These are phyloP conservation scores for Cladosporium sp. DNA, from an alignment of 2,329 filamentous ascomycete genomes.

Conservation along the genomic window DNA sequence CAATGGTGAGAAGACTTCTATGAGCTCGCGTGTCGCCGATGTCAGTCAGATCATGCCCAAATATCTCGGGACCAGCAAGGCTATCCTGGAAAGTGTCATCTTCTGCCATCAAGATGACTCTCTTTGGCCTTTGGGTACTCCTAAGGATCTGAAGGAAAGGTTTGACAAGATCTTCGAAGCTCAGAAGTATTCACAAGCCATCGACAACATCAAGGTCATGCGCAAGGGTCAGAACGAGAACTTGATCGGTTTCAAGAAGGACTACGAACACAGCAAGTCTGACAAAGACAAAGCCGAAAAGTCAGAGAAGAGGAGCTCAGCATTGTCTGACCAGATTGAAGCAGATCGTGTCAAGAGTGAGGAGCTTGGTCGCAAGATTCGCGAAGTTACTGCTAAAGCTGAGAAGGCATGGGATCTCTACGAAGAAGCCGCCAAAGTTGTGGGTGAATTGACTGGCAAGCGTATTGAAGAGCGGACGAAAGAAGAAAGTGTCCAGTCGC, in stretches of 20 bases:
- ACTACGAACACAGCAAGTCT: conserved; percentile 71
- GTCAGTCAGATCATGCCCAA: conserved; percentile 80
- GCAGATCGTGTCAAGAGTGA: conserved; percentile 55
- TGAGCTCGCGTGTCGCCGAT: conserved; percentile 76
- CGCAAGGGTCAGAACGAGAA: conserved; percentile 78
- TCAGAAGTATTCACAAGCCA: conserved; percentile 92
- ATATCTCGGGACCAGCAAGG: conserved; percentile 81
- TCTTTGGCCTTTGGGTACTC: conserved; percentile 92
- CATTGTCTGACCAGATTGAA: conserved; percentile 64
- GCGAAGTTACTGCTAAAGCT: conserved; percentile 47
- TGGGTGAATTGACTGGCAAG: conserved; percentile 72
- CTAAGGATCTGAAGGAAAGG: conserved; percentile 77
- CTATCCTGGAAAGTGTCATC: conserved; percentile 89
- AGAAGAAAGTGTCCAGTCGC: conserved; percentile 64
- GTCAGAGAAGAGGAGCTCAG: conserved; percentile 40
- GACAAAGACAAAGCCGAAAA: conserved; percentile 82
- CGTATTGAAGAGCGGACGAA: conserved; percentile 68
- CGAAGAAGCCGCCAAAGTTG: conserved; percentile 67
- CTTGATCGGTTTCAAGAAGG: conserved; percentile 66
- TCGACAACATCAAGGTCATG: conserved; percentile 86
- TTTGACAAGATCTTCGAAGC: conserved; percentile 99
- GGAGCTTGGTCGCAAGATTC: conserved; percentile 57
- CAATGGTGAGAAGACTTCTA: conserved; percentile 71
- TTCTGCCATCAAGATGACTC: conserved; percentile 99
- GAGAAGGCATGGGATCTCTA: conserved; percentile 68